A percentile compares a stretch with the other conserved stretches of the same genome.
phyloP scores from a whole-genome alignment of 208 protist species.

The Acanthamoeba castellanii region DNA sequence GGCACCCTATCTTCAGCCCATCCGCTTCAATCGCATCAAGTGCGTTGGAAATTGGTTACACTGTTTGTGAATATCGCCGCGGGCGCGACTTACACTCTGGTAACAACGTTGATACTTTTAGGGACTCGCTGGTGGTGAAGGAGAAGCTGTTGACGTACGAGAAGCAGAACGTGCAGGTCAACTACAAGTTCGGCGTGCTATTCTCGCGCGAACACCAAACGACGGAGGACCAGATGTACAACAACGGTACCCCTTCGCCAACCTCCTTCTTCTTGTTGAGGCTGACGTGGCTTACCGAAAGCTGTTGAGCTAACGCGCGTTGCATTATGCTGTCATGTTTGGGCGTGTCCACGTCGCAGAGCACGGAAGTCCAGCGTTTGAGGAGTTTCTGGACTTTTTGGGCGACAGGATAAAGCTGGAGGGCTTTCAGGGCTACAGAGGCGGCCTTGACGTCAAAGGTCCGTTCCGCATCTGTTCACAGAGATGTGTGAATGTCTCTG shows the following conservation, averaged over 20 bases:
- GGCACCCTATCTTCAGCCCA: background rate
- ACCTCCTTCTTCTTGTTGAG: background rate
- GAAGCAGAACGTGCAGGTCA: slow-evolving; percentile 20
- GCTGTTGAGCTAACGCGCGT: background rate
- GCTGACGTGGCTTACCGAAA: background rate
- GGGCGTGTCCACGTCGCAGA: background rate
- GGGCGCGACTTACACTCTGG: background rate
- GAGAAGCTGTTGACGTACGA: slow-evolving; percentile 65
- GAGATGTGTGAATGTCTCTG: background rate
- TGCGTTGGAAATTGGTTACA: background rate
- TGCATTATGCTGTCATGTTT: too few relatives aligned
- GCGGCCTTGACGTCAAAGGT: slow-evolving; percentile 75
- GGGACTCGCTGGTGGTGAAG: slow-evolving; percentile 37
- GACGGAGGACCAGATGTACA: slow-evolving; percentile 73
- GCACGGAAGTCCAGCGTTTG: slow-evolving; percentile 67
- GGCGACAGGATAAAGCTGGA: slow-evolving; percentile 17
- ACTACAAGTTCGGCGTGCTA: slow-evolving; percentile 71
- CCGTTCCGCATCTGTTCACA: background rate
- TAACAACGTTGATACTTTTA: background rate
- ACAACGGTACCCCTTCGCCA: background rate
- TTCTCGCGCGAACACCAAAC: slow-evolving; percentile 42
- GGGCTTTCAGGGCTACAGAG: slow-evolving; percentile 62
- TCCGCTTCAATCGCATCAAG: slow-evolving; percentile 10
- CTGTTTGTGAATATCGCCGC: background rate
- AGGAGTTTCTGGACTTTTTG: slow-evolving; percentile 73